phyloP scores from a whole-genome alignment of 805 yeast species.

The Candida nanaspora region DNA sequence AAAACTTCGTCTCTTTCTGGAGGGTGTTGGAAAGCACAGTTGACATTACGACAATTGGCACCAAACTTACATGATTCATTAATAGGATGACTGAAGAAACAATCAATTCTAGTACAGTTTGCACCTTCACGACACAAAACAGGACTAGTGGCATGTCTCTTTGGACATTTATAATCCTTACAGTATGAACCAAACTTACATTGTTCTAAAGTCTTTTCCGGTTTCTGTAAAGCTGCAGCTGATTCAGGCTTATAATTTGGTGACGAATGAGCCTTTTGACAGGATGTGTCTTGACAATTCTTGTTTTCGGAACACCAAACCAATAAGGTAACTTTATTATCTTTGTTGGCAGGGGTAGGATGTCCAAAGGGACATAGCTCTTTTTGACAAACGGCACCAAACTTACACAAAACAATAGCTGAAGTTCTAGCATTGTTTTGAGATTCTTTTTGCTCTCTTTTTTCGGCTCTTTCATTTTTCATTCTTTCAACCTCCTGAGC shows the following conservation, averaged over 20 bases:
- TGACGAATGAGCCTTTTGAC: conserved; percentile 80
- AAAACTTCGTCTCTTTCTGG: conserved; percentile 48
- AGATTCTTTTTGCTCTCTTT: conserved; percentile 15
- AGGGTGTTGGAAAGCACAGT: conserved; percentile 76
- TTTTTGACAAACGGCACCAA: conserved; percentile 67
- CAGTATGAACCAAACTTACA: conserved; percentile 77
- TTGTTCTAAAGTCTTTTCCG: conserved; percentile 60
- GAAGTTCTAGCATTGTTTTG: conserved; percentile 18
- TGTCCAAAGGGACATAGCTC: conserved; percentile 84
- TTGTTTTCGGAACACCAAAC: conserved; percentile 77
- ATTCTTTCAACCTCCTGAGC: conserved; percentile 62
- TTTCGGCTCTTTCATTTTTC: conserved; percentile 25
- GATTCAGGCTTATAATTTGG: conserved; percentile 37
- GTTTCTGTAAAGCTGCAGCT: conserved; percentile 4
- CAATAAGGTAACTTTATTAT: conserved; percentile 56
- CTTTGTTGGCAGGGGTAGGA: conserved; percentile 80
- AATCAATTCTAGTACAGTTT: conserved; percentile 70
- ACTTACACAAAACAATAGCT: conserved; percentile 65
- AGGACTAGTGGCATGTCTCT: conserved; percentile 73
- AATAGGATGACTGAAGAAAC: conserved; percentile 78
- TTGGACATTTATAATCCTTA: conserved; percentile 71
- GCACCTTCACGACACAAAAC: conserved; percentile 79
- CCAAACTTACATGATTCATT: conserved; percentile 78
- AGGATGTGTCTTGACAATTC: conserved; percentile 50
- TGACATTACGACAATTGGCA: conserved; percentile 59